Evolutionary conservation across 2,329 filamentous ascomycete genomes (phyloP), one percentile per base, ranked within the genome.

Genomic region (Cladosporium sp.): DNA sequence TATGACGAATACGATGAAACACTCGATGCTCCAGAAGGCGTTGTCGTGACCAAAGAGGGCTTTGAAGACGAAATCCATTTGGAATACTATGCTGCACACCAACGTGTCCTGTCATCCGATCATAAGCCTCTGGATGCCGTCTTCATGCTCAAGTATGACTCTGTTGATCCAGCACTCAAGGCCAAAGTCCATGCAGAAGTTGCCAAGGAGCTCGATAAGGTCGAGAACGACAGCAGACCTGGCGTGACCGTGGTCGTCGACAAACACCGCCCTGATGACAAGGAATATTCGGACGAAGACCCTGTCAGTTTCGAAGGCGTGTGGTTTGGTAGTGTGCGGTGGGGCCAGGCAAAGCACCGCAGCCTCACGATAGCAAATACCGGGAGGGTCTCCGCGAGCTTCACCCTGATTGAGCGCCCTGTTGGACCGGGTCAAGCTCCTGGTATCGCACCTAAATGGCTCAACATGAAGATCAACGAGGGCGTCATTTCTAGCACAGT

Each of bases 311-410:
- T 67, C 57, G 73, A 84, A 59, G 80, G 81, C 1, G 79, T 97
- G 0, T 81, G 92, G 60, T 93, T 97, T 65, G 91, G 90, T 0
- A 73, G 83, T 3, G 73, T 96, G 2, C 74, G 78, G 2, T 94
- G 86, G 60, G 75, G 85, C 33, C 79, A 85, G 52, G 79, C 76
- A 7, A 81, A 85, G 57, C 77, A 74, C 7, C 78, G 84, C 4
- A 80, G 76, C 3, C 66, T 97, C 38, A 97, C 91, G 0, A 81
- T 98, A 49, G 93, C 93, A 20, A 98, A 98, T 59, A 98, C 93
- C 0, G 86, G 93, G 2, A 79, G 88, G 22, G 88, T 94, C 0
- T 69, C 83, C 2, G 91, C 93, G 0, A 86, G 76, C 0, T 85
- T 96, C 61, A 79, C 78, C 1, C 95, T 98, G 64, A 81, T 91